Percentiles rank a stretch among this genome's conserved stretches.
Evolutionary conservation across 306 rosid species (phyloP).

Genomic region (Ormosia semicastrata): DNA sequence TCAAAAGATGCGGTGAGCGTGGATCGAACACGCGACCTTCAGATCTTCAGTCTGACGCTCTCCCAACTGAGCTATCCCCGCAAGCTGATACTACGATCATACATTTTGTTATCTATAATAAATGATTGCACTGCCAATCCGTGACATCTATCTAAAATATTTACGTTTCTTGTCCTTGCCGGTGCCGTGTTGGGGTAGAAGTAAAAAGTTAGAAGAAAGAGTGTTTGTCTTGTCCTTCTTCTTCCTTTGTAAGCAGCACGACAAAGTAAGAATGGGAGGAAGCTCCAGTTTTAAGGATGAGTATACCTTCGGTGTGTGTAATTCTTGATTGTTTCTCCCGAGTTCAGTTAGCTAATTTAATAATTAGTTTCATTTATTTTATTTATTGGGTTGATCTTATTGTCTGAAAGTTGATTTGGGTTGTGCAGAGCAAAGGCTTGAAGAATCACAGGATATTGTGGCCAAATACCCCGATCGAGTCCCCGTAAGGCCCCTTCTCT

Average conservation of each 20-base stretch:
- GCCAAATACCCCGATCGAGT: conserved; percentile 50
- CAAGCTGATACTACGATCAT: neutral
- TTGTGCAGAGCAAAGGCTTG: conserved; percentile 41
- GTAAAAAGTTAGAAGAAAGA: neutral
- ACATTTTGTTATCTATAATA: no score
- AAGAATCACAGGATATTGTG: conserved; percentile 43
- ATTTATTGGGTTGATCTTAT: neutral
- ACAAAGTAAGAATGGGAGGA: conserved; percentile 38
- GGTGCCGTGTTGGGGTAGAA: neutral
- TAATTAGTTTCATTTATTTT: neutral
- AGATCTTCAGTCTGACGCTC: conserved; percentile 58
- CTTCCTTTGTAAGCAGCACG: neutral
- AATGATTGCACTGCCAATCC: no score
- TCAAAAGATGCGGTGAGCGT: conserved; percentile 36
- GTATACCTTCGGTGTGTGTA: conserved; percentile 34
- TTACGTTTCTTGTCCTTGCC: neutral
- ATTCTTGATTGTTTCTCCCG: neutral
- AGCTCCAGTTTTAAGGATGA: conserved; percentile 39
- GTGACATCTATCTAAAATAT: no score
- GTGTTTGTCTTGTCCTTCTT: neutral
- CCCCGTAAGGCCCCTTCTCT: conserved; percentile 28
- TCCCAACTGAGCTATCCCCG: conserved; percentile 62
- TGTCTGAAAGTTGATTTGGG: neutral
- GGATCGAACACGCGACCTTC: conserved; percentile 58
- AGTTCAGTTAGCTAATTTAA: neutral